Evolutionary conservation across 805 yeast species (phyloP).

Genomic region (Schwanniomyces vanrijiae): DNA sequence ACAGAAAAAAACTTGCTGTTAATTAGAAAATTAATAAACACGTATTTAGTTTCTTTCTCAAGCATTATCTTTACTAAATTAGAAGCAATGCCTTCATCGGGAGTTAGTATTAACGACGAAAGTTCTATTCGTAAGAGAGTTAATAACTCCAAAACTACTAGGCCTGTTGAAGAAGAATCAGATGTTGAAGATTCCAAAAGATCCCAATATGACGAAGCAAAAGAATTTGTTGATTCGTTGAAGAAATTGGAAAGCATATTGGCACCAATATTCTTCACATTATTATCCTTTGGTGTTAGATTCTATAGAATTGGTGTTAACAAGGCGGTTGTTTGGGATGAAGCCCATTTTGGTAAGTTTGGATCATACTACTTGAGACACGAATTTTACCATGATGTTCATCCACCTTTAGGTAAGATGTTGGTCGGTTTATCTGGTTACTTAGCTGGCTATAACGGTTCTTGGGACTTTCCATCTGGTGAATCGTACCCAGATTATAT

Average conservation of each 20-base stretch:
- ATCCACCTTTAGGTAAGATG: constrained; percentile 85
- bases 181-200: constrained; percentile 19
- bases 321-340: constrained; percentile 79
- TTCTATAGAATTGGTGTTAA: constrained; percentile 58
- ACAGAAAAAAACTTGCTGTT: neutral
- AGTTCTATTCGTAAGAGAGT: constrained; percentile 19
- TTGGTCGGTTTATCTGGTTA: constrained; percentile 76
- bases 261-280: constrained; percentile 66
- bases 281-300: constrained; percentile 65
- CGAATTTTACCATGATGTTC: constrained; percentile 83
- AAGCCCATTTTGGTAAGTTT: constrained; percentile 86
- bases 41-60: neutral
- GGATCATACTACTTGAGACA: constrained; percentile 78
- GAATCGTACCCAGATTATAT: constrained; percentile 58
- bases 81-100: constrained; percentile 22
- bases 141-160: constrained; percentile 2
- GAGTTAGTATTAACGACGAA: constrained; percentile 15
- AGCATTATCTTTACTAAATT: neutral
- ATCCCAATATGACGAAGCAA: constrained; percentile 22
- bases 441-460: constrained; percentile 78
- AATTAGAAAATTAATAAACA: neutral
- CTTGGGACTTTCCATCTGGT: constrained; percentile 74
- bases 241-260: constrained; percentile 36
- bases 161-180: constrained; percentile 6
- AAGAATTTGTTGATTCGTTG: constrained; percentile 28